Evolutionary conservation across 2,329 filamentous ascomycete species (phyloP), one percentile per base, ranked within the genome.

Genomic region (Fusarium sp.): DNA sequence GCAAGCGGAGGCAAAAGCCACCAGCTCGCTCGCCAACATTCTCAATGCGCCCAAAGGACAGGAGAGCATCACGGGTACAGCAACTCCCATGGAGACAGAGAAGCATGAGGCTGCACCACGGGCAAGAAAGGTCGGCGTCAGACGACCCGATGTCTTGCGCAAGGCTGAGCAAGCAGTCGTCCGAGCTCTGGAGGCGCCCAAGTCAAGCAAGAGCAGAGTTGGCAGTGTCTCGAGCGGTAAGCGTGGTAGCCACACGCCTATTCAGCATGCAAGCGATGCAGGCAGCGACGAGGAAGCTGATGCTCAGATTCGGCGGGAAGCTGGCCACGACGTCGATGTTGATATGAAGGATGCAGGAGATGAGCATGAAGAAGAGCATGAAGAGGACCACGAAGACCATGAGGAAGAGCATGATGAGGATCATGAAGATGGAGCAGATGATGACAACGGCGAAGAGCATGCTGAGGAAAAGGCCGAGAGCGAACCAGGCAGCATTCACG

Each of bases 111-210:
- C 75, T 53, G 83, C 77, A 41, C 83, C 77, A 15, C 84, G 83
- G 7, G 73, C 78, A 15, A 81, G 84, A 15, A 84, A 83, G 61
- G 73, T 80, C 0, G 87, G 85, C 1, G 85, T 90, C 2, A 80
- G 88, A 22, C 81, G 87, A 33, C 86, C 87, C 0, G 89, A 92
- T 62, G 83, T 92, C 35, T 81, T 91, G 5, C 87, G 89, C 38
- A 89, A 88, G 75, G 89, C 90, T 1, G 90, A 92, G 68, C 86
- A 89, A 68, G 87, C 87, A 8, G 85, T 90, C 7, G 71, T 84
- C 20, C 84, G 86, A 7, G 83, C 84, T 0, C 78, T 85, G 36
- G 88, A 90, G 54, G 84, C 85, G 7, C 82, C 84, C 12, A 87
- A 86, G 68, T 64, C 80, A 3, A 78, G 79, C n/a, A 87, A 87